Evolutionary conservation across 352 stramenopile genomes (phyloP), one percentile per base, ranked within the genome.

Genomic region (Phytophthora boehmeriae): DNA sequence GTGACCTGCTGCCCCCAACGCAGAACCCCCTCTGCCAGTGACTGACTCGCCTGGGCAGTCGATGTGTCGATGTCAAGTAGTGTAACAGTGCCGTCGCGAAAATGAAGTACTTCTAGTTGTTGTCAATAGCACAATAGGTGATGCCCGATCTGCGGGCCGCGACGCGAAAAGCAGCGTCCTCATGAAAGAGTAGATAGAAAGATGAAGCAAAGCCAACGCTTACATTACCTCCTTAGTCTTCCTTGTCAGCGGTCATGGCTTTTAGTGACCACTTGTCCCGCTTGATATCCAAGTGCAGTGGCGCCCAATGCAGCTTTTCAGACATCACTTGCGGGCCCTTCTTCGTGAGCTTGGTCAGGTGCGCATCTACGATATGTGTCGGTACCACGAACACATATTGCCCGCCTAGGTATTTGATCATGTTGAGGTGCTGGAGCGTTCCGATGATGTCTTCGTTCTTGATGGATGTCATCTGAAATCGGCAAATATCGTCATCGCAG

Each of bases 381-480:
- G 96, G 96, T 30, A 99, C 90, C 56, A 97, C 92, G 35, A 99
- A 97, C 22, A 99, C 96, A 78, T 99, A 98, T 75, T 99, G 97
- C 11, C 97, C 98, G 67, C 99, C 99, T 79, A 98, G 98, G 71
- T 98, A 98, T 69, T 98, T 98, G 63, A 99, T 98, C 84, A 99
- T 98, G 69, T 98, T 98, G 46, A 99, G 79, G 58, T 92, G 90
- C 68, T 99, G 95, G 53, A 99, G 83, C 42, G 98, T 99, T 16
- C 85, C 96, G 50, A 99, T 98, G 38, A 99, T 98, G 76, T 99
- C 97, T 65, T 99, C 98, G 48, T 95, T 97, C 80, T 99, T 99
- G 72, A 92, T 95, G 13, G 78, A 93, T 27, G 83, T 95, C 63
- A 93, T 63, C 74, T 86, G 44, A 23, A n/a, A 27, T 4, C 23